Evolutionary conservation across 176 grass and related monocot genomes (phyloP), one percentile per base, ranked within the genome.

Genomic region (Ensete glaucum): DNA sequence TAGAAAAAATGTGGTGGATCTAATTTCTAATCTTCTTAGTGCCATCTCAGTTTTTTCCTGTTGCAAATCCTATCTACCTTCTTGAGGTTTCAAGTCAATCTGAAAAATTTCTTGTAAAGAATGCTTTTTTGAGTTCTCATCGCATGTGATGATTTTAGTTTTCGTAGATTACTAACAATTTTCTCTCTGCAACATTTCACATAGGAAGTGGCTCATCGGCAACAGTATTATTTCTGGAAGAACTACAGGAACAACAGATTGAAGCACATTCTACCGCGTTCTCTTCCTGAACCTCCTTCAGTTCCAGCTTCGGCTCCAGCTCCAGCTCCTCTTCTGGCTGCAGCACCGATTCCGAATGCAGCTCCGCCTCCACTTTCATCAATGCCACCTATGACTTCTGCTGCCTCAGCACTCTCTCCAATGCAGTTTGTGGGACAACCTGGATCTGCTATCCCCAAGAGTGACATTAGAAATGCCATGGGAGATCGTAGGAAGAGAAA

Each of bases 211-310:
- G 90, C 95, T 84, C 95, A 99, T 78, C 84, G 90, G 74, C 86
- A 94, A 75, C 88, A 99, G 65, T 94, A 94, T 81, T 99, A 94
- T 71, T 99, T 87, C 54, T 99, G 95, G 95, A 99, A 99, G 78
- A 99, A 99, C 69, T 99, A 94, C 43, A 94, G 90, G 85, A 99
- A 99, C 83, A 94, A 91, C 78, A 93, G 90, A 63, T 34, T 94
- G 84, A 99, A 94, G 76, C 95, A 99, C 88, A 99, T 99, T 68
- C 55, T 99, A 84, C 95, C 95, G 34, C 80, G 88, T 52, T 80
- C 88, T 84, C 88, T 88, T 91, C 88, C 95, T 26, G 90, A 99
- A 68, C 88, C 86, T 53, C 73, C 79, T 73, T 82, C 79, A 62
- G 59, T 29, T 62, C 79, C 82, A 13, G 78, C 49, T 11, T 68